Conservation (phyloP, 2,329 filamentous ascomycete genomes). For the Xylaria sp. region DNA sequence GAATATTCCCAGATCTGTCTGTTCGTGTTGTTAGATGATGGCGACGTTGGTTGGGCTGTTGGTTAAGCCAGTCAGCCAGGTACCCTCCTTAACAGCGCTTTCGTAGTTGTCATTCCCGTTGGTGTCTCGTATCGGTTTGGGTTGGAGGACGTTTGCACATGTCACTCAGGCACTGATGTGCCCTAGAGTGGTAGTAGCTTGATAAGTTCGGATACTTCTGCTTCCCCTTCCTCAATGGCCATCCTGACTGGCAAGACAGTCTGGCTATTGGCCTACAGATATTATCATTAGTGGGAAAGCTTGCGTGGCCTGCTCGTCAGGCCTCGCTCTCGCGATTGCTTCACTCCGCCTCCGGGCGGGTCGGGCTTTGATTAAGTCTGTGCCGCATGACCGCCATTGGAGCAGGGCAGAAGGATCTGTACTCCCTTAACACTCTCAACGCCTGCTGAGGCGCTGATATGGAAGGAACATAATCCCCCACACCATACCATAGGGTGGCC, state of each 20-base stretch:
- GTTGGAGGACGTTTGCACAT: neutral
- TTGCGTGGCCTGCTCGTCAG: neutral
- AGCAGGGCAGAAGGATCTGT: neutral
- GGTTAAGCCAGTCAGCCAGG: too few relatives aligned
- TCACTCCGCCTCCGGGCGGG: neutral
- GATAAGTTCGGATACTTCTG: too few relatives aligned
- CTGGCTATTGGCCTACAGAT: neutral
- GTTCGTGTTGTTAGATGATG: neutral
- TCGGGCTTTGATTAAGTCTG: neutral
- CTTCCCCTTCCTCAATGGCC: too few relatives aligned
- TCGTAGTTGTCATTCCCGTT: too few relatives aligned
- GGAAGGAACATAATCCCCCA: conserved; percentile 25
- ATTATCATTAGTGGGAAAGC: neutral
- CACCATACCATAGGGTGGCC: conserved; percentile 19
- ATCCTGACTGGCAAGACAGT: neutral
- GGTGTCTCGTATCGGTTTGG: too few relatives aligned
- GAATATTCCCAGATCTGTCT: neutral
- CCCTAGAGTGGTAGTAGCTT: too few relatives aligned
- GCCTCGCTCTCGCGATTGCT: neutral
- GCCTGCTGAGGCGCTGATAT: conserved; percentile 25
- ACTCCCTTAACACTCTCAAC: conserved; percentile 21
- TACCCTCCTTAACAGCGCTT: too few relatives aligned
- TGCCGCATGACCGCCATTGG: neutral
- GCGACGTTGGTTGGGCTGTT: neutral
- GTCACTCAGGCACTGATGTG: too few relatives aligned